phyloP scores from a whole-genome alignment of 257 asterid species.

The Solanum chiquidenum region DNA sequence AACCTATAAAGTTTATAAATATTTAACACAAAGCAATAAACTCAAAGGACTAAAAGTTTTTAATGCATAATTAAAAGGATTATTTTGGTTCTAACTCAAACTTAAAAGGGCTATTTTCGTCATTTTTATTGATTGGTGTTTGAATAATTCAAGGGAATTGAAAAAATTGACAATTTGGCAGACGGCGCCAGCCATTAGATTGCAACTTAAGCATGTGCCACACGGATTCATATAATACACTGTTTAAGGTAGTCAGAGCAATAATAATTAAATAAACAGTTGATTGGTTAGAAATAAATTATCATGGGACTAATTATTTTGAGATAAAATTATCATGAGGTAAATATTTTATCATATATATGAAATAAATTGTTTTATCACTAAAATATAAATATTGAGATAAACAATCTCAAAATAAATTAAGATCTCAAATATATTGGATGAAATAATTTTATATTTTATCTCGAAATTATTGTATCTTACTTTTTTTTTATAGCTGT shows the following conservation, averaged over 20 bases:
- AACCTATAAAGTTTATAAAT: neutral
- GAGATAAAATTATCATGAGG: too few species aligned
- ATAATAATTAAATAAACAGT: neutral
- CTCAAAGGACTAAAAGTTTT: too few species aligned
- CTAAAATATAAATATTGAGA: too few species aligned
- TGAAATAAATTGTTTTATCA: too few species aligned
- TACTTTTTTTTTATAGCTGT: neutral
- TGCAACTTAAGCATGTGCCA: neutral
- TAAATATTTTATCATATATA: too few species aligned
- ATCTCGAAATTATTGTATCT: too few species aligned
- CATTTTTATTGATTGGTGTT: neutral
- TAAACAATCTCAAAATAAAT: fast-evolving
- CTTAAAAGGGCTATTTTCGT: neutral
- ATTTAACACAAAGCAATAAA: too few species aligned
- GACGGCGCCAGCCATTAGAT: constrained; percentile 5
- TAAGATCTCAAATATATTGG: fast-evolving
- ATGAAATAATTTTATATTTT: too few species aligned
- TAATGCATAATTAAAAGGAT: neutral
- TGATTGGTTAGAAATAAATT: fast-evolving
- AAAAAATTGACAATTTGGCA: neutral
- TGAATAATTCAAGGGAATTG: neutral
- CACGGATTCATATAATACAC: neutral
- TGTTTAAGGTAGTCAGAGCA: neutral
- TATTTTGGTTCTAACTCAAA: neutral
- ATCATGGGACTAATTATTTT: too few species aligned